Conservation (phyloP, 352 stramenopile genomes). For the Pythium pyrilobum region DNA sequence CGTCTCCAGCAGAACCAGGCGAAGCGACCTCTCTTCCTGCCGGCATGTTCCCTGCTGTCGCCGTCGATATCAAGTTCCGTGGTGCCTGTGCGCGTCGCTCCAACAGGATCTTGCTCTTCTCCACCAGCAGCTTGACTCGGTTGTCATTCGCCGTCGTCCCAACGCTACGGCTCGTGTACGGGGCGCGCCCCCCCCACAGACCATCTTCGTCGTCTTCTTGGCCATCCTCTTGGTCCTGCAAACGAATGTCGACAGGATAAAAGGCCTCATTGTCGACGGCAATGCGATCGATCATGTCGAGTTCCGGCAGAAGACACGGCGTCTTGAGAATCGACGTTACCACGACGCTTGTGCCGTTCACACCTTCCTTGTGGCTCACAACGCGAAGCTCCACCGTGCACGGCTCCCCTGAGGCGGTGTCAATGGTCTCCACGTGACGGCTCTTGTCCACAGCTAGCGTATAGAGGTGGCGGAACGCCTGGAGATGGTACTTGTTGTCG, state of each 20-base stretch:
- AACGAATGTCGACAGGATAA: conserved; percentile 67
- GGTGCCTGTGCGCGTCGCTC: conserved; percentile 31
- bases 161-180: not conserved
- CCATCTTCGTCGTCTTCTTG: conserved; percentile 8
- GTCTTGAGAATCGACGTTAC: conserved; percentile 35
- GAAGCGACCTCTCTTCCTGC: too few relatives aligned
- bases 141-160: conserved; percentile 45
- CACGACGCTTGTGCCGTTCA: not conserved
- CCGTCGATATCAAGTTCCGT: not conserved
- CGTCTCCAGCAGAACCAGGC: too few relatives aligned
- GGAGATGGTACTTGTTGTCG: conserved; percentile 92
- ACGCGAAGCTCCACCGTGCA: conserved; percentile 46
- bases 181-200: not conserved
- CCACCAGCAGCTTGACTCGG: conserved; percentile 47
- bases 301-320: conserved; percentile 68
- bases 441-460: conserved; percentile 77
- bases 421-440: conserved; percentile 68
- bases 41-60: too few relatives aligned
- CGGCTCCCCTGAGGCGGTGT: conserved; percentile 46
- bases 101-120: conserved; percentile 56
- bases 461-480: conserved; percentile 90
- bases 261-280: conserved; percentile 39
- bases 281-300: conserved; percentile 50
- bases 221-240: conserved; percentile 13
- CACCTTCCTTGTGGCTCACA: conserved; percentile 22